Percentiles rank a stretch among this genome's conserved stretches.
These are phyloP conservation scores for Strobilomyces echinocephalus DNA, from an alignment of 768 basidiomycete genomes.

Conservation along the genomic window DNA sequence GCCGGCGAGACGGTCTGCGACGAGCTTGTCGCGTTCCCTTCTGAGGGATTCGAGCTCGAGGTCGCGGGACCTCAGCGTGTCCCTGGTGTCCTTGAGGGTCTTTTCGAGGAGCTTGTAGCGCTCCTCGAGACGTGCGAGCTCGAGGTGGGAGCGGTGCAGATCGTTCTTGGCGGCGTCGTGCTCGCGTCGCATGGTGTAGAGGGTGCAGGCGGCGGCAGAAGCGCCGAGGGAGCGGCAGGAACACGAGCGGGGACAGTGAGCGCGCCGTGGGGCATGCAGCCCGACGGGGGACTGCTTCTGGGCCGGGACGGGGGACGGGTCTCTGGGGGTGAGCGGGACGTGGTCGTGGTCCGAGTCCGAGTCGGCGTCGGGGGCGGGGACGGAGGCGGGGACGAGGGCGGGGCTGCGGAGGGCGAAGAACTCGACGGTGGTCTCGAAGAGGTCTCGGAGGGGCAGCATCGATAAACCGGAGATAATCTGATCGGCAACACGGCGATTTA, in stretches of 20 bases:
- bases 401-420: conserved; percentile 50
- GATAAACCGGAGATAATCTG: background rate
- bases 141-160: conserved; percentile 48
- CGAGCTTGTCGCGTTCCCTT: conserved; percentile 32
- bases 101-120: conserved; percentile 59
- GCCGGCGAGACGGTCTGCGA: conserved; percentile 20
- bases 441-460: conserved; percentile 42
- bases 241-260: conserved; percentile 29
- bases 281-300: conserved; percentile 45
- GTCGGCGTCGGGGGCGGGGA: conserved; percentile 19
- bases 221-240: conserved; percentile 31
- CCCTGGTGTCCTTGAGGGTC: conserved; percentile 59
- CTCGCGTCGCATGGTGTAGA: conserved; percentile 45
- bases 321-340: conserved; percentile 26
- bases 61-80: conserved; percentile 54
- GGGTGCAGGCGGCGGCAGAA: conserved; percentile 41
- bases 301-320: conserved; percentile 37
- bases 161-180: conserved; percentile 53
- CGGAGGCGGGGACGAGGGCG: conserved; percentile 4
- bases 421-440: conserved; percentile 55
- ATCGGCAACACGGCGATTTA: conserved; percentile 6
- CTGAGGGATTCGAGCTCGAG: conserved; percentile 54
- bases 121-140: conserved; percentile 55
- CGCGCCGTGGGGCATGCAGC: conserved; percentile 34
- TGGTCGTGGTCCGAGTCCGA: conserved; percentile 25